Percentiles rank a stretch among this genome's conserved stretches.
Conservation (phyloP, 2,329 filamentous ascomycete genomes). For the Cladorrhinum sp. region DNA sequence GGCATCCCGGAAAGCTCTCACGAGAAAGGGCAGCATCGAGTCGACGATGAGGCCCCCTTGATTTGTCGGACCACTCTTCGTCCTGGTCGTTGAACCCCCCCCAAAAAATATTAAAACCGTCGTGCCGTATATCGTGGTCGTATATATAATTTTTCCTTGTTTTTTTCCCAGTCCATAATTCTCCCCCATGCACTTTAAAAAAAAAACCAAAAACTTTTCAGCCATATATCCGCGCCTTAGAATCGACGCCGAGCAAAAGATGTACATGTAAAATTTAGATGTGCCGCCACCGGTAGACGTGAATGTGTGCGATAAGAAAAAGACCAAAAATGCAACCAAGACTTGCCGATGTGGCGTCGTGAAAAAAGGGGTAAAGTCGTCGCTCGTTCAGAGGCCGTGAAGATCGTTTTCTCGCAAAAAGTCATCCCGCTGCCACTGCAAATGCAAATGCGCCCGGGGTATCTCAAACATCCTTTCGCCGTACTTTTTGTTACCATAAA, state of each 20-base stretch:
- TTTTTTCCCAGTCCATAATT: not conserved
- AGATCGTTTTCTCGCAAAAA: slow-evolving; percentile 10
- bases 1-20: not conserved
- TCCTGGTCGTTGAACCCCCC: not conserved
- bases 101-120: not conserved
- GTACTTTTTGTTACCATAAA: slow-evolving; percentile 10
- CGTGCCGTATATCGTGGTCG: not conserved
- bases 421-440: slow-evolving; percentile 18
- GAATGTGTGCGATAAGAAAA: not conserved
- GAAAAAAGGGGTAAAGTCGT: not conserved
- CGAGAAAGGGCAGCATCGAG: not conserved
- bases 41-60: not conserved
- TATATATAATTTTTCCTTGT: not conserved
- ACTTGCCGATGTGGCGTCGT: not conserved
- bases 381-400: not conserved
- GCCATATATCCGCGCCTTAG: not conserved
- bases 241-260: slow-evolving; percentile 10
- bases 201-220: slow-evolving; percentile 24
- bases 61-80: not conserved
- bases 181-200: not conserved
- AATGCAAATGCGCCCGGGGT: slow-evolving; percentile 25
- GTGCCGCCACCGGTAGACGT: slow-evolving; percentile 1
- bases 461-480: slow-evolving; percentile 24
- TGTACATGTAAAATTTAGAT: slow-evolving; percentile 14
- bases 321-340: slow-evolving; percentile 1